Evolutionary conservation across 176 grass and related monocot genomes (phyloP), one percentile per base, ranked within the genome.

Genomic region (Cenchrus americanus): DNA sequence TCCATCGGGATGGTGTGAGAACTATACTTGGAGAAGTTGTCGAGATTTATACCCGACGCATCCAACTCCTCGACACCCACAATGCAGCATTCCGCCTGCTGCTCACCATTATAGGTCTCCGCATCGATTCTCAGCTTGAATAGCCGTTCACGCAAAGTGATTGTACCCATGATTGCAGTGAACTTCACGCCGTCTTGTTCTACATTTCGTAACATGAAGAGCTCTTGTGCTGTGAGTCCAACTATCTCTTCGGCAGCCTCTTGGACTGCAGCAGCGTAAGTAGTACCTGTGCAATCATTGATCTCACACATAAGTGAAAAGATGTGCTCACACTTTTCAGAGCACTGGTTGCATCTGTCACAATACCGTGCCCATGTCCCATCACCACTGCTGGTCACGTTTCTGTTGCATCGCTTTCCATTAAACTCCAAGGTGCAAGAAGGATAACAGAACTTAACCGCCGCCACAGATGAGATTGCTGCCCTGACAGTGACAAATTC

Each of bases 61-160:
- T 90, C 88, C 67, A 93, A 73, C 60, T 83, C 92, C 57, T 94
- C 83, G 15, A 87, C 93, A 41, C 73, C 90, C 14, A 92, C 5
- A 4, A 95, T 76, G 40, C 8, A 80, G 26, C 82, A 84, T 66
- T 88, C 95, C 26, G 94, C 48, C 44, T 74, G 85, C 0, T 74
- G 27, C 78, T 92, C 93, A 60, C 92, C 91, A 1, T 83, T 83
- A 57, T 71, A 95, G 11, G 50, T 90, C 73, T 98, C 91, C 75
- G 90, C 91, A 42, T 89, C 78, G 23, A 98, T 65, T 90, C 79
- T 93, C 73, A 98, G 32, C 76, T 95, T 98, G 83, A 98, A 88
- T 21, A 95, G 48, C 69, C 80, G 93, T 81, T 78, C 73, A 75
- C 85, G 72, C 62, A 69, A 90, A 58, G 59, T 57, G 23, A 82